Evolutionary conservation across 331 rosid species (phyloP).

Genomic region (Pyracantha coccinea): DNA sequence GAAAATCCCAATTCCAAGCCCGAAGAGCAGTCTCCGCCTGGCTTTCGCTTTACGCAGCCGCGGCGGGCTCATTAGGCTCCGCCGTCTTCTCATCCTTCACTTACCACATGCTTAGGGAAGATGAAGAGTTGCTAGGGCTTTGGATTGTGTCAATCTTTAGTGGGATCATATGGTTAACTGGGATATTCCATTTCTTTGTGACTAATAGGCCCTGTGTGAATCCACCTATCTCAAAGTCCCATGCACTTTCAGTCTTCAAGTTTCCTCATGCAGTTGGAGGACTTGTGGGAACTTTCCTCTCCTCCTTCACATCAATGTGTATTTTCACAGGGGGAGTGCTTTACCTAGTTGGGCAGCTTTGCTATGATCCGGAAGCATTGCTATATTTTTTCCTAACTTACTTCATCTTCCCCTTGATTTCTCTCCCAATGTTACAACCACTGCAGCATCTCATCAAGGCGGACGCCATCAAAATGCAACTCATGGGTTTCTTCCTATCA

Average conservation of each 20-base stretch:
- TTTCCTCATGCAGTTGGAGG: constrained; percentile 65
- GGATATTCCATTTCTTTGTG: constrained; percentile 42
- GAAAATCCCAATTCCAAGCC: constrained; percentile 16
- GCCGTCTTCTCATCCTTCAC: constrained; percentile 54
- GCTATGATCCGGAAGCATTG: constrained; percentile 45
- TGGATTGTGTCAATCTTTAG: constrained; percentile 89
- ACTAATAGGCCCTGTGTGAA: constrained; percentile 16
- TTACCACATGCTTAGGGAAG: constrained; percentile 55
- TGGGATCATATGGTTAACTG: constrained; percentile 71
- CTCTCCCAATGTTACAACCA: constrained; percentile 54
- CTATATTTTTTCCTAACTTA: constrained; percentile 61
- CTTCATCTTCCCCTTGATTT: constrained; percentile 61
- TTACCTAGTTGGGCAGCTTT: constrained; percentile 60
- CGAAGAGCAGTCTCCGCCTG: constrained; percentile 31
- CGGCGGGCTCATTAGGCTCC: constrained; percentile 44
- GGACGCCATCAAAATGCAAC: constrained; percentile 57
- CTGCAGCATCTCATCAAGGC: constrained; percentile 37
- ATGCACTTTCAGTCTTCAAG: constrained; percentile 35
- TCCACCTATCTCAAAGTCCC: constrained; percentile 20
- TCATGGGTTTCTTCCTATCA: constrained; percentile 56
- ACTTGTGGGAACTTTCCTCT: constrained; percentile 43
- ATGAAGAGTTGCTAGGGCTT: constrained; percentile 36
- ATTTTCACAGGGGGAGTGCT: constrained; percentile 56
- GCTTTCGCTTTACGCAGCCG: constrained; percentile 46
- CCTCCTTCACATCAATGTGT: constrained; percentile 60